These are phyloP conservation scores for Cercophora newfieldiana DNA, from an alignment of 495 filamentous ascomycete species.

Conservation along the genomic window DNA sequence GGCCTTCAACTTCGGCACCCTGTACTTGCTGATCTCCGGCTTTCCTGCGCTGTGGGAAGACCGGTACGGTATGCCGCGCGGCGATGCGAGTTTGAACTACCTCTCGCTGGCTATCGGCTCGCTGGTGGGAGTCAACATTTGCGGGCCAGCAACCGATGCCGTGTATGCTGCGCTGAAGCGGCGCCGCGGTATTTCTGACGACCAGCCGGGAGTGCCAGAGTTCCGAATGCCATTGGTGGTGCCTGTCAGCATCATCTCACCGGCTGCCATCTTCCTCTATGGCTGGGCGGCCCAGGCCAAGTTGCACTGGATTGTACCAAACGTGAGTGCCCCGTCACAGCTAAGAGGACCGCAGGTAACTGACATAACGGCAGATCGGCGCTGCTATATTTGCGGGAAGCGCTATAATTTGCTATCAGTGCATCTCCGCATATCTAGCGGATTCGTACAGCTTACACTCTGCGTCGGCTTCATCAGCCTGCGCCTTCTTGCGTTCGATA, in stretches of 20 bases:
- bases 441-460: slow-evolving; percentile 19
- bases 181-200: background rate
- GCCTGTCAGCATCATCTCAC: slow-evolving; percentile 22
- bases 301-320: slow-evolving; percentile 31
- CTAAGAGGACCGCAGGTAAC: background rate
- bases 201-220: slow-evolving; percentile 24
- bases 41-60: slow-evolving; percentile 48
- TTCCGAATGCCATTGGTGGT: slow-evolving; percentile 32
- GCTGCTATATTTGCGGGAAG: slow-evolving; percentile 8
- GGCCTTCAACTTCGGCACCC: slow-evolving; percentile 44
- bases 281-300: slow-evolving; percentile 38
- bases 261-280: slow-evolving; percentile 38
- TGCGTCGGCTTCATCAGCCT: slow-evolving; percentile 17
- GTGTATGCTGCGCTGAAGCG: slow-evolving; percentile 26
- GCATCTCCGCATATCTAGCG: slow-evolving; percentile 16
- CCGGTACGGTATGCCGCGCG: slow-evolving; percentile 34
- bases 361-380: slow-evolving; percentile 2
- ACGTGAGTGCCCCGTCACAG: background rate
- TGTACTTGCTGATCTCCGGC: slow-evolving; percentile 53
- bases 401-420: slow-evolving; percentile 18
- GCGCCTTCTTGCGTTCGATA: slow-evolving; percentile 13
- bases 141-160: slow-evolving; percentile 36
- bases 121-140: slow-evolving; percentile 45
- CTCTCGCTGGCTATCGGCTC: slow-evolving; percentile 54
- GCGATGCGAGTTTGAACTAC: slow-evolving; percentile 47